These are phyloP conservation scores for Chlorella sp. DNA, from an alignment of 139 green algal species.

Conservation along the genomic window DNA sequence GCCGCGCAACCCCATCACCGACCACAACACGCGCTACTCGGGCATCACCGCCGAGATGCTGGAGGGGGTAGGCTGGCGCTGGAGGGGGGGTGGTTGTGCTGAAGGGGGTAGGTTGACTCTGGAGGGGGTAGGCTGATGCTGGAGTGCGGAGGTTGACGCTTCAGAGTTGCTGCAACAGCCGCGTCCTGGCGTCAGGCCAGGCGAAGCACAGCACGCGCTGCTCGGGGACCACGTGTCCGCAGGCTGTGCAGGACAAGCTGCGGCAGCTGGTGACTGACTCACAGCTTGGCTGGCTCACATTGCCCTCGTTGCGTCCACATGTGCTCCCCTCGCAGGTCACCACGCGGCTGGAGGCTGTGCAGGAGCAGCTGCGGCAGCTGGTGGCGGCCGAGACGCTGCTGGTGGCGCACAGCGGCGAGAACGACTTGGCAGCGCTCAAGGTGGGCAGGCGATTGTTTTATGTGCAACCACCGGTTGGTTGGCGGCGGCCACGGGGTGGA, in stretches of 20 bases:
- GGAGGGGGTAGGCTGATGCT: background rate
- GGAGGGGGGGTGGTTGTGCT: background rate
- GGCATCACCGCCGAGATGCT: constrained; percentile 86
- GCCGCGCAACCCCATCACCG: constrained; percentile 79
- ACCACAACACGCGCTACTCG: constrained; percentile 89
- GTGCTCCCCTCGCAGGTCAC: constrained; percentile 39
- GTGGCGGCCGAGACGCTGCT: constrained; percentile 58
- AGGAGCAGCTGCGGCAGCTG: constrained; percentile 16
- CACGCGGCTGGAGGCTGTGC: constrained; percentile 69
- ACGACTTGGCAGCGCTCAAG: constrained; percentile 79
- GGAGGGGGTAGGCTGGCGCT: constrained; percentile 38
- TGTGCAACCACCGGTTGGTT: too few species aligned
- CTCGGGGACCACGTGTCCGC: too few species aligned
- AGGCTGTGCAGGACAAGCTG: too few species aligned
- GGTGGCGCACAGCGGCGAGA: constrained; percentile 93
- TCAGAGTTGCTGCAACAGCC: background rate
- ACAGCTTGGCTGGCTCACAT: too few species aligned
- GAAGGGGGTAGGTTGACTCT: background rate
- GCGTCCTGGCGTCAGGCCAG: too few species aligned
- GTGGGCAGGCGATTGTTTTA: background rate
- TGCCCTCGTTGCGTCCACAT: background rate
- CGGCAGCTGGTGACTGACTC: too few species aligned
- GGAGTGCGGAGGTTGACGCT: background rate
- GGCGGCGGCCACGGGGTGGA: too few species aligned
- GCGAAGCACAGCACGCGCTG: too few species aligned